These are phyloP conservation scores for Globisporangium paddicum DNA, from an alignment of 352 stramenopile species.

Conservation along the genomic window DNA sequence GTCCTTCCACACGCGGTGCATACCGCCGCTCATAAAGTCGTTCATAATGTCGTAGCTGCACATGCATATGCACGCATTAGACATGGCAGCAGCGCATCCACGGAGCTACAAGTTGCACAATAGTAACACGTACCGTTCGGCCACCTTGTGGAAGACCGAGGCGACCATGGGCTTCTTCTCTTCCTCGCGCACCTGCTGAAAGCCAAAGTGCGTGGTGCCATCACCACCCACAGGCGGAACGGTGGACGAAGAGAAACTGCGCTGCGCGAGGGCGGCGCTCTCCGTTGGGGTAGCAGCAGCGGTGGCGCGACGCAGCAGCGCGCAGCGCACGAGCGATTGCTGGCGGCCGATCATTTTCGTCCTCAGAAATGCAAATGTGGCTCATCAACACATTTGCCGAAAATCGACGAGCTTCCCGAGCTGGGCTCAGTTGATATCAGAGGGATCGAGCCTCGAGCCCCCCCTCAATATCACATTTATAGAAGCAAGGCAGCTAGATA, in stretches of 20 bases:
- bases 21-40: slow-evolving; percentile 97
- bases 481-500: too few relatives aligned
- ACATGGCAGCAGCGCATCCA: background rate
- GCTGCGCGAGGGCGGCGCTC: background rate
- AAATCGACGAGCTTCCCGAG: background rate
- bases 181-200: slow-evolving; percentile 85
- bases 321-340: slow-evolving; percentile 9
- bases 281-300: background rate
- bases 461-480: too few relatives aligned
- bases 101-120: background rate
- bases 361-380: slow-evolving; percentile 11
- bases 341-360: slow-evolving; percentile 9
- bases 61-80: background rate
- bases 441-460: too few relatives aligned
- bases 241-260: background rate
- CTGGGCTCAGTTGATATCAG: too few relatives aligned
- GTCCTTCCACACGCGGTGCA: slow-evolving; percentile 97
- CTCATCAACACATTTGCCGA: too few relatives aligned
- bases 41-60: slow-evolving; percentile 98
- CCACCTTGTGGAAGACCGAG: slow-evolving; percentile 97
- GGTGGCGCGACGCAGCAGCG: background rate
- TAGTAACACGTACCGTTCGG: slow-evolving; percentile 78
- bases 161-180: slow-evolving; percentile 96
- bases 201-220: slow-evolving; percentile 84
- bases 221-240: background rate